Base-by-base conservation (phyloP, 306 rosid genomes). In the Abrus pulchellus region DNA sequence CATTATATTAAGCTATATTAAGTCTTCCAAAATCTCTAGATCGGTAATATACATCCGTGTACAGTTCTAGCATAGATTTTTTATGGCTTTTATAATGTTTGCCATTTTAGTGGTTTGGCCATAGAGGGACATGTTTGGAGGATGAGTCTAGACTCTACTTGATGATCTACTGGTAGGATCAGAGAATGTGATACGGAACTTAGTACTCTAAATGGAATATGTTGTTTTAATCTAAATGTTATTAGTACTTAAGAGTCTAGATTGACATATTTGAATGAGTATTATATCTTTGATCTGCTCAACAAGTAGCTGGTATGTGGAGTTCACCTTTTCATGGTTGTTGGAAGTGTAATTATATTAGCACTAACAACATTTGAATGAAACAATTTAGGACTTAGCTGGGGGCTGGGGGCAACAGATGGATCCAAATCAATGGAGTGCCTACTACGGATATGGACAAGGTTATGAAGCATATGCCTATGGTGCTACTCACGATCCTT, bases 371-470 rank as follows among this genome's bases (percentile, higher is more conserved):
- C 20, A 4, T 71, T 80, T 32, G 34, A 47, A 40, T 61, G 20
- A 43, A 68, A 76, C 60, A 41, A 48, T 78, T 80, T 64, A 93
- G 98, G 98, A 94, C 52, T 8, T 86, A 72, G 76, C 93, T 48
- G 86, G 90, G 66, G 72, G 88, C 89, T 92, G 96, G 96, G 94
- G 86, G 43, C 85, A 85, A 76, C 98, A 89, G 89, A 90, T 74
- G 75, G 97, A 90, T 83, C 92, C 92, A 54, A 90, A 49, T 83
- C 97, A 92, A 61, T 94, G 98, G 97, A 84, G 78, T 67, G 87
- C 90, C 20, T 94, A 94, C 83, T 94, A 92, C 75, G 94, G 94
- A 38, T 94, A 94, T 83, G 96, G 97, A 36, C 96, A 92, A 76
- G 97, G 97, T 74, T 94, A 92, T 50, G 97, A 94, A 70, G 90